Conservation (phyloP, 441 rosid species). For the Omphalea diandra region DNA sequence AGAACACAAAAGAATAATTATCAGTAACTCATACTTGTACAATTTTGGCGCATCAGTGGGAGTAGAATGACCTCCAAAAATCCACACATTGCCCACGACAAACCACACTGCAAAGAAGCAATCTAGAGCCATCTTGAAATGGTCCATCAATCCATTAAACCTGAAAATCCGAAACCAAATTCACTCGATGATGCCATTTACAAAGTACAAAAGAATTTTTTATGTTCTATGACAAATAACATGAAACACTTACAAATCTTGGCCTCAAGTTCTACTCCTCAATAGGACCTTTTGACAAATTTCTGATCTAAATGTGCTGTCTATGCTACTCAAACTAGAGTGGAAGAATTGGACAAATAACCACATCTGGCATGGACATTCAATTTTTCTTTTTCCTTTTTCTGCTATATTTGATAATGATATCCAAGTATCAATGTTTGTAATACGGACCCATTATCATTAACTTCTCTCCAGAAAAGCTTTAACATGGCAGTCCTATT, state of each 20-base stretch:
- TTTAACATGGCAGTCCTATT: too few species aligned
- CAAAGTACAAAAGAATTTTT: background rate
- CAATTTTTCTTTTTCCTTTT: too few species aligned
- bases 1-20: slow-evolving; percentile 9
- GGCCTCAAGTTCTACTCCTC: background rate
- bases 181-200: slow-evolving; percentile 18
- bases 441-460: too few species aligned
- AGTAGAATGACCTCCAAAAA: slow-evolving; percentile 91
- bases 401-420: too few species aligned
- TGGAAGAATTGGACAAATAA: too few species aligned
- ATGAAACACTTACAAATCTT: background rate
- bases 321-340: background rate
- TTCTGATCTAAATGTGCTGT: background rate
- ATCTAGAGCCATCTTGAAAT: slow-evolving; percentile 89
- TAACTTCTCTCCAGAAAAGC: too few species aligned
- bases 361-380: too few species aligned
- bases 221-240: background rate
- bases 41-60: slow-evolving; percentile 87
- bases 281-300: background rate
- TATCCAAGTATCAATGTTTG: too few species aligned
- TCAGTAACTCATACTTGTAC: slow-evolving; percentile 61
- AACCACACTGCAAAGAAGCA: slow-evolving; percentile 99
- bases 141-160: slow-evolving; percentile 67
- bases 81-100: slow-evolving; percentile 99
- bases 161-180: slow-evolving; percentile 38